Evolutionary conservation across 169 alveolate genomes (phyloP), one percentile per base, ranked within the genome.

Genomic region (Plasmodium knowlesi): DNA sequence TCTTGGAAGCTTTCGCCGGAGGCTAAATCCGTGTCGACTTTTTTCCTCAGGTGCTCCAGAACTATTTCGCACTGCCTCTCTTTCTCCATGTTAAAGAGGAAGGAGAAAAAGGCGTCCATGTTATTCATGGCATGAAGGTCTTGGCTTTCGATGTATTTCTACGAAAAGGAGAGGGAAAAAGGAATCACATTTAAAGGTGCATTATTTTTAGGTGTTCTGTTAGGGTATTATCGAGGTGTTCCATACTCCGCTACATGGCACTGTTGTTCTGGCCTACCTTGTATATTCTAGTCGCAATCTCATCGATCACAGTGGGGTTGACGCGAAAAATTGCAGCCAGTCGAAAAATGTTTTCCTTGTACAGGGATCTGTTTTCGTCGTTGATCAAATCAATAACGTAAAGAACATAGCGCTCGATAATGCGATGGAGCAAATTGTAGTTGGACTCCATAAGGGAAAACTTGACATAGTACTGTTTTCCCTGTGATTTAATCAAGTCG

Each of bases 351-450:
- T 88, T 88, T 16, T 88, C 94, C 71, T 78, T 88, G 72, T 78
- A 78, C 14, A 61, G 30, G 16, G 46, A 12, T 8, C 88, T 70
- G 46, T 88, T 88, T 67, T 88, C 89, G 46, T 78, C 46, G 19
- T 74, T 88, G 14, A 88, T 88, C 41, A 78, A 22, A 8, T 88
- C 94, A 32, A 88, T 88, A 19, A 88, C 94, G 71, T 88, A 61
- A 34, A 88, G 73, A 46, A 88, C 94, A 78, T 88, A 88, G 16
- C 94, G 37, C 61, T 88, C 94, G 9, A 88, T 78, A 22, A 88
- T 57, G 43, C 54, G 81, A 16, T 88, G 67, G 6, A 88, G 54
- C 22, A 88, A 28, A 71, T 88, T 88, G 19, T 32, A 79, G 19
- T 88, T 79, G 0, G 86, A 14, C 46, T 88, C 94, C 8, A 88